These are phyloP conservation scores for Berberis vulgaris DNA, from an alignment of 164 flowering plant genomes.

Conservation along the genomic window DNA sequence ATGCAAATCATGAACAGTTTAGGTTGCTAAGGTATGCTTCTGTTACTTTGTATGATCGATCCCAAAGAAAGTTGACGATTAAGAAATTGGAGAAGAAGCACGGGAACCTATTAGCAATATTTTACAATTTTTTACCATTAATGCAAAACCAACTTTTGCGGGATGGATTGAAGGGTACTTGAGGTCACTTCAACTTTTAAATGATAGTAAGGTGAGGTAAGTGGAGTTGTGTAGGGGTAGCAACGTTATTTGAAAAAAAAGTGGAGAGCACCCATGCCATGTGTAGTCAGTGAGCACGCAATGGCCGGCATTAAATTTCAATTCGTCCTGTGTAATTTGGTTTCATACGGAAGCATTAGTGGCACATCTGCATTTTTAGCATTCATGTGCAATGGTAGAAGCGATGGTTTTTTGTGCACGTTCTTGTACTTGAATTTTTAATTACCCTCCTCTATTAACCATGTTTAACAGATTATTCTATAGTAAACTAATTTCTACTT, in stretches of 20 bases:
- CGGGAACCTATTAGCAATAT: neutral
- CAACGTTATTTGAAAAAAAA: neutral
- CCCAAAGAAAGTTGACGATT: neutral
- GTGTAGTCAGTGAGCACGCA: neutral
- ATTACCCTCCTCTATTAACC: neutral
- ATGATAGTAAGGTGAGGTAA: no score
- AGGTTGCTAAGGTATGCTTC: no score
- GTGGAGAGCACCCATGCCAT: no score
- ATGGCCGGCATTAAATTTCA: slow-evolving; percentile 3
- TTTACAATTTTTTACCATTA: neutral
- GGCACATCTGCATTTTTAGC: slow-evolving; percentile 2
- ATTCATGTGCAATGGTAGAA: slow-evolving; percentile 4
- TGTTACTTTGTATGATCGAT: no score
- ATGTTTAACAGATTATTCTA: no score
- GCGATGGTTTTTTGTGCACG: neutral
- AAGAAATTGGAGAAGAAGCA: neutral
- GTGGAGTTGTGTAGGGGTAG: neutral
- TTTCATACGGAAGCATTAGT: neutral
- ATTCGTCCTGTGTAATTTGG: neutral
- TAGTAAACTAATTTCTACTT: no score
- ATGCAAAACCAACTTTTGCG: neutral
- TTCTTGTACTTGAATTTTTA: neutral
- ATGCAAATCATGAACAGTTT: no score
- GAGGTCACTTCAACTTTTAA: neutral
- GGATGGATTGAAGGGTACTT: neutral